phyloP scores from a whole-genome alignment of 1,284 basidiomycete genomes.

The Austroboletus niveus region DNA sequence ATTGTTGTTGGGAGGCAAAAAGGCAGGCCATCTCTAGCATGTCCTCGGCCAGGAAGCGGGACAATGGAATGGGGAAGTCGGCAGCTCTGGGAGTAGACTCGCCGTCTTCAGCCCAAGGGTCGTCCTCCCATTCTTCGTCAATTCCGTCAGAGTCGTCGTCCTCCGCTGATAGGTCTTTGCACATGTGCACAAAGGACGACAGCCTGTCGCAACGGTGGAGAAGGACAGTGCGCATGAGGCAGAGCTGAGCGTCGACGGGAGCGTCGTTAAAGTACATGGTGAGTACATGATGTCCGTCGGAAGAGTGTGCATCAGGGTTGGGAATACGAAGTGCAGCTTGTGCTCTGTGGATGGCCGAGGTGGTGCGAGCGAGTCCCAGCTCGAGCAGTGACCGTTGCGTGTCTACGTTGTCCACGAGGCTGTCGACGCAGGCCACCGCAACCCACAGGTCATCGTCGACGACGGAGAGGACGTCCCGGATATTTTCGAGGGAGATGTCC shows the following conservation, averaged over 20 bases:
- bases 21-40: constrained; percentile 59
- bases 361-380: constrained; percentile 60
- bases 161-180: constrained; percentile 37
- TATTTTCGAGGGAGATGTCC: constrained; percentile 48
- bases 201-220: constrained; percentile 64
- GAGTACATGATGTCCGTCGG: constrained; percentile 29
- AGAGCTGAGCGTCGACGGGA: constrained; percentile 61
- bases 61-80: constrained; percentile 51
- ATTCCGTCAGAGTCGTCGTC: constrained; percentile 32
- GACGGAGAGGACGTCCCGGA: constrained; percentile 48
- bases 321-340: constrained; percentile 34
- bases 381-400: constrained; percentile 59
- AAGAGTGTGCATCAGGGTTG: constrained; percentile 8
- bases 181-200: constrained; percentile 65
- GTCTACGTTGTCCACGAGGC: constrained; percentile 55
- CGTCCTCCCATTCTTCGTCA: constrained; percentile 72
- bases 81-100: constrained; percentile 28
- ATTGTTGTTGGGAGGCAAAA: constrained; percentile 62
- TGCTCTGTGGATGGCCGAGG: constrained; percentile 46
- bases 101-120: constrained; percentile 71
- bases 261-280: constrained; percentile 50
- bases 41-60: constrained; percentile 61
- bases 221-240: constrained; percentile 58
- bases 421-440: constrained; percentile 66
- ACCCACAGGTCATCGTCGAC: constrained; percentile 72